Evolutionary conservation across 108 stramenopile species (phyloP).

Genomic region (Fistulifera solaris): DNA sequence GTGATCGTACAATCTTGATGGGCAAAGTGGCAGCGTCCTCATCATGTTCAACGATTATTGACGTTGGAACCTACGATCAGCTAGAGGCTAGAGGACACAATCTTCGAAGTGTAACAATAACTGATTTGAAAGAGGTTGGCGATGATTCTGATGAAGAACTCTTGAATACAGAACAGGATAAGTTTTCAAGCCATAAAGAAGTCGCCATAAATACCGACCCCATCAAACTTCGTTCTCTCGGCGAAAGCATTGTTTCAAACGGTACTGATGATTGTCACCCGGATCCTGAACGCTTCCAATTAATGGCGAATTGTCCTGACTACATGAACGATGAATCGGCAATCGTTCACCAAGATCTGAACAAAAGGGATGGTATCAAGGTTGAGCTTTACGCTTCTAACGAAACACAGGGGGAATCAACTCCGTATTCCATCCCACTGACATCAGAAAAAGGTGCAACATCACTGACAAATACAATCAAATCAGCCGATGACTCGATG

Average conservation of each 20-base stretch:
- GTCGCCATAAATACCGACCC: not conserved
- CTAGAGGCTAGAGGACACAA: slow-evolving; percentile 55
- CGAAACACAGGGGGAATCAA: not conserved
- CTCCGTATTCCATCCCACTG: not conserved
- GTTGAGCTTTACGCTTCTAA: no score
- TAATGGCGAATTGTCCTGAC: slow-evolving; percentile 34
- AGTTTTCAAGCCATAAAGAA: not conserved
- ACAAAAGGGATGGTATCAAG: no score
- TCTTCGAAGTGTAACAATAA: slow-evolving; percentile 21
- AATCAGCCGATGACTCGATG: slow-evolving; percentile 68
- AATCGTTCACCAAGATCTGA: no score
- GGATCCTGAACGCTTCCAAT: slow-evolving; percentile 46
- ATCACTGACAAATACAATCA: slow-evolving; percentile 9
- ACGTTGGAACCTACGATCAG: slow-evolving; percentile 66
- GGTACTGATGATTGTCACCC: slow-evolving; percentile 29
- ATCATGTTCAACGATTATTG: slow-evolving; percentile 50
- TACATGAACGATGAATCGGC: slow-evolving; percentile 6
- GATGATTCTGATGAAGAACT: slow-evolving; percentile 3
- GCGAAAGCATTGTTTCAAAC: not conserved
- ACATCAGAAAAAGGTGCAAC: not conserved
- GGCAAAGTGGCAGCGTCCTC: slow-evolving; percentile 24
- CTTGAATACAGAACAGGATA: no score
- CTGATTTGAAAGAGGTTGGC: slow-evolving; percentile 3
- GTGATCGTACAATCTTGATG: slow-evolving; percentile 72
- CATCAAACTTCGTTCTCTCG: not conserved